Percentiles rank a stretch among this genome's conserved stretches.
Conservation (phyloP, 768 basidiomycete genomes). For the Kwoniella dejecticola region DNA sequence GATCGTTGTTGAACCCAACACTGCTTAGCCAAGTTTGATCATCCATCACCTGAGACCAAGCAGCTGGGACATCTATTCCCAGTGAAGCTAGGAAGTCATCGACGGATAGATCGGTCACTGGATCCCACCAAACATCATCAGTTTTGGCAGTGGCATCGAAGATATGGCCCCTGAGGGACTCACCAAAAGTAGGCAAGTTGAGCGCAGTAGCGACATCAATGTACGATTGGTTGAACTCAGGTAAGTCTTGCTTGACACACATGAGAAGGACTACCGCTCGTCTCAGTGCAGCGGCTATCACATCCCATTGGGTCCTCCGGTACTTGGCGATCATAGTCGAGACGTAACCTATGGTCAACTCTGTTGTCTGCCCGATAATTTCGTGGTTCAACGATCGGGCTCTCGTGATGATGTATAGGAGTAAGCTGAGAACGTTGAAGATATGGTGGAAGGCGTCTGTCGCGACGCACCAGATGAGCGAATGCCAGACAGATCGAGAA, state of each 20-base stretch:
- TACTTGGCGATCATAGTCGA: neutral
- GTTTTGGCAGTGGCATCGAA: no score
- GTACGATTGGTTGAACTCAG: neutral
- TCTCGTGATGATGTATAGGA: conserved; percentile 14
- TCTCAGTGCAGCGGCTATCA: conserved; percentile 1
- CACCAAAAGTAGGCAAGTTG: conserved; percentile 1
- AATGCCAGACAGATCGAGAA: no score
- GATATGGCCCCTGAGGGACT: no score
- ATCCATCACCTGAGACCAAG: conserved; percentile 1
- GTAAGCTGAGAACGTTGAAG: conserved; percentile 17
- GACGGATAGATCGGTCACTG: neutral
- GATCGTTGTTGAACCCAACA: neutral
- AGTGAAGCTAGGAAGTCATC: neutral
- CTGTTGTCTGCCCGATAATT: neutral
- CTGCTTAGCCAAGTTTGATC: conserved; percentile 2
- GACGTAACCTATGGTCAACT: neutral
- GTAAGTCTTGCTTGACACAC: neutral
- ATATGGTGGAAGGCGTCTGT: conserved; percentile 19
- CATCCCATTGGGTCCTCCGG: conserved; percentile 1
- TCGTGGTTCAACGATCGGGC: neutral
- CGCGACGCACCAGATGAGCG: no score
- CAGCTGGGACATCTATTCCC: neutral
- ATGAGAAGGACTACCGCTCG: neutral
- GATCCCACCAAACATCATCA: neutral
- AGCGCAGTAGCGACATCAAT: neutral